These are phyloP conservation scores for Diaporthe velutina DNA, from an alignment of 2,329 filamentous ascomycete species.

Conservation along the genomic window DNA sequence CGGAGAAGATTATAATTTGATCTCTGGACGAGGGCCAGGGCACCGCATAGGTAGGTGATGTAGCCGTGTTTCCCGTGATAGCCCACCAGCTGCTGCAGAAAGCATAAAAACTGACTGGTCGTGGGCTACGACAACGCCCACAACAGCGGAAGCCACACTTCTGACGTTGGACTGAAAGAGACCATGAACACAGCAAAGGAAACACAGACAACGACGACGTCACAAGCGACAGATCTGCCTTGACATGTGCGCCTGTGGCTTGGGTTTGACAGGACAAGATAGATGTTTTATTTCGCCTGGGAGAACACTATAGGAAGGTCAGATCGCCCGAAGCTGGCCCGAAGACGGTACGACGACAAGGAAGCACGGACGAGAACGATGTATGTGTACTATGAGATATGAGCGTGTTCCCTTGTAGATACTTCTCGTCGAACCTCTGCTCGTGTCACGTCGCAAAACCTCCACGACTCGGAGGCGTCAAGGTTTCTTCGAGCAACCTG, in stretches of 20 bases:
- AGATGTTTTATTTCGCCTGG: background rate
- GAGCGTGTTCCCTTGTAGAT: background rate
- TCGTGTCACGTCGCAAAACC: background rate
- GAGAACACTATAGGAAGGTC: background rate
- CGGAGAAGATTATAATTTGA: slow-evolving; percentile 1
- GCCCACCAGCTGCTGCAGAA: background rate
- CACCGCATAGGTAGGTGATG: background rate
- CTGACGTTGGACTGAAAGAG: background rate
- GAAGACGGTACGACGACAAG: background rate
- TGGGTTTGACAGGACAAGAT: background rate
- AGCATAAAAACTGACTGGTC: background rate
- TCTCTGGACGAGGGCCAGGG: background rate
- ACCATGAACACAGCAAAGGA: background rate
- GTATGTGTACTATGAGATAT: background rate
- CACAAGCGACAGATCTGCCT: background rate
- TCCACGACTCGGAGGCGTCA: background rate
- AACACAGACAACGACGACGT: background rate
- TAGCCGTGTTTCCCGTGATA: too few species aligned
- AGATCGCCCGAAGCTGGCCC: background rate
- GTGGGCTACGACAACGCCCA: background rate
- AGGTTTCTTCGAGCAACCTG: background rate
- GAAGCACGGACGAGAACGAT: background rate
- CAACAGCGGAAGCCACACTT: too few species aligned
- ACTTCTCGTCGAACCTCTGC: background rate
- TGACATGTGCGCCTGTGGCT: background rate